Evolutionary conservation across 2,329 filamentous ascomycete species (phyloP), one percentile per base, ranked within the genome.

Genomic region (Phyllosticta paracitricarpa): DNA sequence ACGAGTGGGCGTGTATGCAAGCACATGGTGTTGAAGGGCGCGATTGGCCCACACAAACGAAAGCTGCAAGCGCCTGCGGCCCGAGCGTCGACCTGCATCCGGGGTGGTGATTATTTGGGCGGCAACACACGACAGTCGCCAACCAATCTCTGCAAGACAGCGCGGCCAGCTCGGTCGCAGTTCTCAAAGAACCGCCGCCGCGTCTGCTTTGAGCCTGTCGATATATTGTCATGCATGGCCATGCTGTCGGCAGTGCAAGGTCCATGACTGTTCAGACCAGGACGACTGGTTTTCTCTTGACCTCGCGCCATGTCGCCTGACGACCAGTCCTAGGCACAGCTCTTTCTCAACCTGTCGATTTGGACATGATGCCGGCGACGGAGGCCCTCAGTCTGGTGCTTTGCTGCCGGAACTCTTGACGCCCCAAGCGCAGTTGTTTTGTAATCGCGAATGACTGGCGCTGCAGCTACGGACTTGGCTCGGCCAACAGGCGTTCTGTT

Each of bases 21-120:
- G 33, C 26, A 54, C 17, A 5, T 19, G 30, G 54, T 14, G 58
- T 54, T 19, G 26, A 52, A n/a, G 40, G 24, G 2, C 2, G 53
- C 58, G 35, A 61, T 61, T 61, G 58, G 40, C 40, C 40, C 40
- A 48, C 40, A 48, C 40, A 48, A 54, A 40, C 28, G 28, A 35
- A 40, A 56, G 58, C 25, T 24, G 58, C 51, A 61, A 61, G 58
- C 58, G 58, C 58, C 58, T n/a, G 53, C 17, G 52, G 58, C 53
- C 58, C 24, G 53, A 51, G 58, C 58, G 25, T 24, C 40, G 40
- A 48, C 40, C 40, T 48, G 14, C 40, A 48, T 48, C 40, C 40
- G 40, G 35, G 40, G 26, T 35, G 58, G 19, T 61, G 58, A 56
- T 56, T 30, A 56, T 61, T 61, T 56, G 58, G 58, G 58, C 40